These are phyloP conservation scores for Sporisorium graminicola DNA, from an alignment of 1,284 basidiomycete species.

Conservation along the genomic window DNA sequence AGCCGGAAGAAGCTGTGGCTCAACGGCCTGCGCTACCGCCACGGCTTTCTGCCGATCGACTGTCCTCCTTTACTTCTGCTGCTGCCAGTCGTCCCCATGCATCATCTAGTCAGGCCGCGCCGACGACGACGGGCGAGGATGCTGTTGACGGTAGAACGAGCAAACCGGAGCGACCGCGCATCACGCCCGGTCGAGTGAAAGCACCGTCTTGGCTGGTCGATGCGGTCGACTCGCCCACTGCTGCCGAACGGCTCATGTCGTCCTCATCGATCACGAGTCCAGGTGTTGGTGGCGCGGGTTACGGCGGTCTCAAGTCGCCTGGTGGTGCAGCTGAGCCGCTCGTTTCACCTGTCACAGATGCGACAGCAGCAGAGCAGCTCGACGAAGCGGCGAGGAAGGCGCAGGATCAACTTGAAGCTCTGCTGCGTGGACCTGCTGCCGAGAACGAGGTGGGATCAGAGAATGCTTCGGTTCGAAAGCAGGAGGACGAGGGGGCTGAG, in stretches of 20 bases:
- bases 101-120: neutral
- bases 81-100: slow-evolving; percentile 1
- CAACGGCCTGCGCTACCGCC: slow-evolving; percentile 26
- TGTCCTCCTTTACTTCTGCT: slow-evolving; percentile 9
- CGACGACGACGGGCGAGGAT: neutral
- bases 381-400: slow-evolving; percentile 41
- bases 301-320: slow-evolving; percentile 6
- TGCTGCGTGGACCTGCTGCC: slow-evolving; percentile 28
- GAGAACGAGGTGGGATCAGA: neutral
- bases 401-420: slow-evolving; percentile 43
- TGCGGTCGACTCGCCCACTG: slow-evolving; percentile 35
- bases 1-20: slow-evolving; percentile 33
- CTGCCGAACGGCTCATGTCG: slow-evolving; percentile 25
- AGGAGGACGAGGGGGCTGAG: neutral
- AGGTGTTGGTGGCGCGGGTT: neutral
- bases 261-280: slow-evolving; percentile 8
- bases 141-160: neutral
- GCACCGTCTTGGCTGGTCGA: slow-evolving; percentile 47
- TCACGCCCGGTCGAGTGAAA: slow-evolving; percentile 31
- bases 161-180: slow-evolving; percentile 25
- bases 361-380: slow-evolving; percentile 31
- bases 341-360: slow-evolving; percentile 35
- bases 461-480: neutral
- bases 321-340: slow-evolving; percentile 1
- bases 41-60: slow-evolving; percentile 23